Evolutionary conservation across 2,329 filamentous ascomycete species (phyloP).

Genomic region (Fusarium nygamai): DNA sequence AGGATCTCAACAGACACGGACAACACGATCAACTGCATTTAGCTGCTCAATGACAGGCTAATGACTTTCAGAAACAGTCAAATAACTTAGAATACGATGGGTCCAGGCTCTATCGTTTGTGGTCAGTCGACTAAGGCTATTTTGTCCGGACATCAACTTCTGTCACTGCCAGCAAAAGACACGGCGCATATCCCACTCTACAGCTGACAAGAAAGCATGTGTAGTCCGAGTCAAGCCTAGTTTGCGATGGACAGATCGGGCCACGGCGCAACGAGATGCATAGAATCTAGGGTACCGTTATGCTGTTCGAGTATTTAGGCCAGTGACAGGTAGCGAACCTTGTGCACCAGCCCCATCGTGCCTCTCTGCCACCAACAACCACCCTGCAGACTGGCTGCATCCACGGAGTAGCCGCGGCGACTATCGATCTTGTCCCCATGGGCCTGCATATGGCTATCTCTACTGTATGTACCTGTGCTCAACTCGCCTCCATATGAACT

Average conservation of each 20-base stretch:
- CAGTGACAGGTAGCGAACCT: constrained; percentile 1
- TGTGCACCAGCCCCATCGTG: constrained; percentile 7
- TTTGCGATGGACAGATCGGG: neutral
- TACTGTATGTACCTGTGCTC: neutral
- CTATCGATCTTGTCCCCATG: constrained; percentile 30
- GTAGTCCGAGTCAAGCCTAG: neutral
- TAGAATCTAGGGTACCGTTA: neutral
- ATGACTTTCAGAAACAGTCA: neutral
- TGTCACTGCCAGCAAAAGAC: neutral
- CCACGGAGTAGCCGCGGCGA: constrained; percentile 18
- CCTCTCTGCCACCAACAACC: constrained; percentile 14
- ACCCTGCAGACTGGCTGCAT: constrained; percentile 22
- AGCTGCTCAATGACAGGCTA: constrained; percentile 16
- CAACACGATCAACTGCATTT: neutral
- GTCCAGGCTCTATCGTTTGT: neutral
- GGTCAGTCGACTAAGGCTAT: neutral
- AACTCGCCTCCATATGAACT: neutral
- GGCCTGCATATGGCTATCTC: constrained; percentile 11
- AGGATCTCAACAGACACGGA: neutral
- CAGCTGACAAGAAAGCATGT: neutral
- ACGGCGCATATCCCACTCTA: neutral
- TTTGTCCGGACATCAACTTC: neutral
- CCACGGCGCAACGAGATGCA: neutral
- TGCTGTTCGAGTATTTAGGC: neutral
- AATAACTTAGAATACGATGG: neutral